phyloP scores from a whole-genome alignment of 129 eudicot genomes.

The Arctium minus region DNA sequence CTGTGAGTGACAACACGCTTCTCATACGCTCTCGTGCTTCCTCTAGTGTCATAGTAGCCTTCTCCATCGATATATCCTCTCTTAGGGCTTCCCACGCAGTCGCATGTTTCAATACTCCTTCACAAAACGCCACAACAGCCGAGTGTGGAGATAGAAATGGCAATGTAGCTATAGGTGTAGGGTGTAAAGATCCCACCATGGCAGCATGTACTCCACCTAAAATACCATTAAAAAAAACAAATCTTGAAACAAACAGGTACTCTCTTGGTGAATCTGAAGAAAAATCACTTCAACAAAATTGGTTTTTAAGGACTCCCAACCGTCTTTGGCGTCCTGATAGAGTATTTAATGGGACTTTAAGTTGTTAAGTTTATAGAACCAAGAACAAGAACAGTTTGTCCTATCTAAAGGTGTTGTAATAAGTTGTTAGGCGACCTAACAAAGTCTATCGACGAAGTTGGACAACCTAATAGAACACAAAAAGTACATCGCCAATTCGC shows the following conservation, averaged over 20 bases:
- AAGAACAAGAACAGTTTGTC: too few species aligned
- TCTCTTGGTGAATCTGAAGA: background rate
- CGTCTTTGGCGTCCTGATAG: too few species aligned
- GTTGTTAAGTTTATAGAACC: background rate
- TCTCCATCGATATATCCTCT: slow-evolving; percentile 46
- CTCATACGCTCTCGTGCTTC: slow-evolving; percentile 84
- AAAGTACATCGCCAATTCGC: background rate
- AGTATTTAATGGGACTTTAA: too few species aligned
- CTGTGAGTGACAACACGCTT: slow-evolving; percentile 81
- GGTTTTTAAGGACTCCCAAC: too few species aligned
- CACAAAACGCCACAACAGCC: slow-evolving; percentile 99
- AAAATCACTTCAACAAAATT: too few species aligned
- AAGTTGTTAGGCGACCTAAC: background rate
- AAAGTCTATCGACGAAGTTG: background rate
- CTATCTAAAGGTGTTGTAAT: too few species aligned
- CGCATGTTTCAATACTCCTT: slow-evolving; percentile 80
- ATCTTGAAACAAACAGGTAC: background rate
- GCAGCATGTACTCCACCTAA: slow-evolving; percentile 99
- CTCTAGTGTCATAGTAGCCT: slow-evolving; percentile 56
- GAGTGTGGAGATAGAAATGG: slow-evolving; percentile 97
- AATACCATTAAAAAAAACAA: slow-evolving; percentile 5
- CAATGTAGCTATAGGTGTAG: slow-evolving; percentile 85
- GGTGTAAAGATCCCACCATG: slow-evolving; percentile 96
- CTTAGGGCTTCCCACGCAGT: slow-evolving; percentile 95
- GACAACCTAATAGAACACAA: background rate